phyloP scores from a whole-genome alignment of 2,329 filamentous ascomycete genomes.

The Cercospora sp. region DNA sequence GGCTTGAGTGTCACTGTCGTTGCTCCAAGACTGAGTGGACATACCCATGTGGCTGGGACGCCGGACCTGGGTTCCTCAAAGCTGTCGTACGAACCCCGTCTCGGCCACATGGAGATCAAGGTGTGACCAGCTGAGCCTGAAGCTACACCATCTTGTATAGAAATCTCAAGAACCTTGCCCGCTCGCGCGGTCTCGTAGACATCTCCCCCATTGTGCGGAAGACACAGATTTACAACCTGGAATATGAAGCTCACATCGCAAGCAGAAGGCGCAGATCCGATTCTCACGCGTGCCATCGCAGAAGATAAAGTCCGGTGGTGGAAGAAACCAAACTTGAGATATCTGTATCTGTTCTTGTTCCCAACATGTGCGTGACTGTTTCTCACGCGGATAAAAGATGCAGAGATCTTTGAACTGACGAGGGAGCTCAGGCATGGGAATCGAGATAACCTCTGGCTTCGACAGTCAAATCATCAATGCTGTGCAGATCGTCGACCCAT shows the following conservation, averaged over 20 bases:
- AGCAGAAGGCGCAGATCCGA: slow-evolving; percentile 22
- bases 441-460: slow-evolving; percentile 63
- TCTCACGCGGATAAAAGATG: background rate
- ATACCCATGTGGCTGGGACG: background rate
- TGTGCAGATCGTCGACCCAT: slow-evolving; percentile 22
- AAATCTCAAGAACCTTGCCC: background rate
- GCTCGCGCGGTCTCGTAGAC: background rate
- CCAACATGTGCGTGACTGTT: slow-evolving; percentile 49
- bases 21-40: background rate
- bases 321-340: slow-evolving; percentile 59
- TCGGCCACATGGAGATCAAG: background rate
- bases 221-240: background rate
- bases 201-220: background rate
- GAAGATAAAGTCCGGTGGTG: slow-evolving; percentile 44
- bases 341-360: slow-evolving; percentile 59
- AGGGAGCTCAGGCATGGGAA: slow-evolving; percentile 48
- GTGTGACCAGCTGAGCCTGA: background rate
- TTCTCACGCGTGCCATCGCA: slow-evolving; percentile 36
- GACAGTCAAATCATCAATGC: slow-evolving; percentile 50
- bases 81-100: background rate
- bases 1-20: background rate
- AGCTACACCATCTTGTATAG: background rate
- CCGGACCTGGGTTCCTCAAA: background rate
- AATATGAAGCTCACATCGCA: slow-evolving; percentile 17
- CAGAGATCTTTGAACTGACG: background rate